Conservation (phyloP, 2,329 filamentous ascomycete genomes). For the Colletotrichum somersetense region DNA sequence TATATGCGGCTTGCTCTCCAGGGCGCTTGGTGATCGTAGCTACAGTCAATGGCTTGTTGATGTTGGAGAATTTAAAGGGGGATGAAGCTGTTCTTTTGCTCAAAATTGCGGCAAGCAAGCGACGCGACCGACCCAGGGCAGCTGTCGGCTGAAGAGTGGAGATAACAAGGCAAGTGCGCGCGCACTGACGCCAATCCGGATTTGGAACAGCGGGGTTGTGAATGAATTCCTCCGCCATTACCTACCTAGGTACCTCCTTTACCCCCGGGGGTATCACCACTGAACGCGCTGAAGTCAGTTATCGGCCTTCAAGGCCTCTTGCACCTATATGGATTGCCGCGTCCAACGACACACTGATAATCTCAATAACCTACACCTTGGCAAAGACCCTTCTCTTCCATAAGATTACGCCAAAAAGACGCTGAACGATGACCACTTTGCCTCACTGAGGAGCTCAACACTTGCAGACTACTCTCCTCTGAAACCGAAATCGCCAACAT, state of each 20-base stretch:
- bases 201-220: slow-evolving; percentile 7
- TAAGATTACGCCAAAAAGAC: not conserved
- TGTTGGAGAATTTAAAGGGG: slow-evolving; percentile 11
- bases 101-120: slow-evolving; percentile 16
- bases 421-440: slow-evolving; percentile 10
- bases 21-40: not conserved
- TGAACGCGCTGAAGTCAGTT: not conserved
- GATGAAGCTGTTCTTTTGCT: slow-evolving; percentile 21
- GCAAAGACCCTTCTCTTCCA: not conserved
- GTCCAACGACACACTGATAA: not conserved
- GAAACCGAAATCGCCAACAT: slow-evolving; percentile 56
- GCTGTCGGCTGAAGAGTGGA: slow-evolving; percentile 26
- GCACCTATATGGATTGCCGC: not conserved
- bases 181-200: slow-evolving; percentile 6
- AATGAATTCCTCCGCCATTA: not conserved
- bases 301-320: slow-evolving; percentile 8
- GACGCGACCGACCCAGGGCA: slow-evolving; percentile 27
- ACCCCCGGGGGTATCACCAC: too few species aligned
- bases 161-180: slow-evolving; percentile 24
- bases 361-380: not conserved
- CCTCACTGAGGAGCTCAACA: not conserved
- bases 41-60: slow-evolving; percentile 31
- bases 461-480: not conserved
- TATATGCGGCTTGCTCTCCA: not conserved
- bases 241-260: too few species aligned